Base-by-base conservation (phyloP, 805 yeast species). In the Scheffersomyces ergatensis region DNA sequence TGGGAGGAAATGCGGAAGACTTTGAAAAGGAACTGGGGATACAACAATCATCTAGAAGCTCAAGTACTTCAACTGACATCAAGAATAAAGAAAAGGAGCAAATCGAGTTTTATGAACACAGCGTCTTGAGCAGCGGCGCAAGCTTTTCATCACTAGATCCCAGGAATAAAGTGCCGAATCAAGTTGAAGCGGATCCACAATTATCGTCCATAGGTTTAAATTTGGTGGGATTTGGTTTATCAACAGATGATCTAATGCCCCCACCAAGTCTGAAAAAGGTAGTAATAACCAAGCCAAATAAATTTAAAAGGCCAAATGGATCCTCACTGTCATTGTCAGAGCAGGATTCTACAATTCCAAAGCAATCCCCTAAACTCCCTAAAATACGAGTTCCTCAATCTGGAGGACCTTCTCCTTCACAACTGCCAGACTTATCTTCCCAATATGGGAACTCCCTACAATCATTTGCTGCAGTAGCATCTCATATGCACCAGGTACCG, bases 401-500 rank as follows among this genome's bases (percentile, higher is more conserved):
- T 11, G n/a, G 14, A 14, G 29, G 14, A 7, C 29, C 29, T 7
- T 13, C 29, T 25, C 29, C 11, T 25, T 17, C 37, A 30, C 33
- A 26, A 30, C 16, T 24, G 12, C 21, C 25, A 4, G 32, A 37
- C n/a, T n/a, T 13, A 37, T 4, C 17, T 20, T 5, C 30, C 6
- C n/a, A 6, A 7, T 12, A 29, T 29, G 18, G 12, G 4, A 29
- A 57, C n/a, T 46, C 62, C 3, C 46, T 64, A 6, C 69, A 58
- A 31, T 60, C 72, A 1, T 69, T 64, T 46, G 55, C 58, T n/a
- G 48, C 60, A 7, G 66, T 63, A 4, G 53, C 62, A 2, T 51
- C 60, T n/a, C 48, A 59, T 34, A 55, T 62, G 36, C 51, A 60
- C 37, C 64, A 59, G 41, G 58, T 66, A 46, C 76, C 76, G 2